Evolutionary conservation across 768 basidiomycete genomes (phyloP).

Genomic region (Pisolithus microcarpus): DNA sequence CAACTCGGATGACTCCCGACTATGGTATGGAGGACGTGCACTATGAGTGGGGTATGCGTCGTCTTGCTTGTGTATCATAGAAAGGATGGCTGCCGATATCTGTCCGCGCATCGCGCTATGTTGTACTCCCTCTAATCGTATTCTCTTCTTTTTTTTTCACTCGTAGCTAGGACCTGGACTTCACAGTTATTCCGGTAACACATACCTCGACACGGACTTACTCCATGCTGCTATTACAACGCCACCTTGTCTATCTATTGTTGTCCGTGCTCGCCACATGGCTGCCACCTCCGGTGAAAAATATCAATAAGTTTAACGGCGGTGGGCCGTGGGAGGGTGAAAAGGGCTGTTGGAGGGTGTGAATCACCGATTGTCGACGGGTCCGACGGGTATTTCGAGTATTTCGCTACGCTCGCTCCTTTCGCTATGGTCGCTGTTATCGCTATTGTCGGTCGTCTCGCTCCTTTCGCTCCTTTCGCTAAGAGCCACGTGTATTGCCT

Average conservation of each 20-base stretch:
- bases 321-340: no score
- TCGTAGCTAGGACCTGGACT: neutral
- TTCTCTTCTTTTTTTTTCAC: neutral
- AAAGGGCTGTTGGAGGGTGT: no score
- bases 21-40: constrained; percentile 12
- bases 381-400: no score
- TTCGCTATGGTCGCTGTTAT: no score
- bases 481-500: no score
- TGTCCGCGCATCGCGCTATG: neutral
- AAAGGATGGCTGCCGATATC: neutral
- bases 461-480: no score
- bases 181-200: neutral
- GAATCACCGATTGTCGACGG: no score
- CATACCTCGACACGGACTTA: neutral
- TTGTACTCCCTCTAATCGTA: constrained; percentile 5
- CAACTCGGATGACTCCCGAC: neutral
- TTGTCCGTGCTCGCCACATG: no score
- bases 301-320: no score
- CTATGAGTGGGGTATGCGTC: constrained; percentile 16
- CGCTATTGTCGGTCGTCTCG: no score
- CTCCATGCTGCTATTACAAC: neutral
- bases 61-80: constrained; percentile 10
- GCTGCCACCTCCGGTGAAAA: no score
- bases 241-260: neutral
- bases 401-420: no score